These are phyloP conservation scores for Solanum aculeatissimum DNA, from an alignment of 305 asterid species.

Conservation along the genomic window DNA sequence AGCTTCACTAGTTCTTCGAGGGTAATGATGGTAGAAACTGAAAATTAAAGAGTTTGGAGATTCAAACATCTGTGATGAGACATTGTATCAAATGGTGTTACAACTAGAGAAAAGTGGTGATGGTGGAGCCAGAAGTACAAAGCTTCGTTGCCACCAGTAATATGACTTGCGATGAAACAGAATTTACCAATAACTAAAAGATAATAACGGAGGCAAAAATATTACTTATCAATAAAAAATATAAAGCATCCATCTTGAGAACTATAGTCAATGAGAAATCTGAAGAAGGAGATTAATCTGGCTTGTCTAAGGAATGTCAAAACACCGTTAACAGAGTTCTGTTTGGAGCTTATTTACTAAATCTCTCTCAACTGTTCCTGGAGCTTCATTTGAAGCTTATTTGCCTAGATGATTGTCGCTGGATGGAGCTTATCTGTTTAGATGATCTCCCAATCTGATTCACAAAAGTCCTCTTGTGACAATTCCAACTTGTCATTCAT, in stretches of 20 bases:
- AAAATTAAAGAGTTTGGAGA: not conserved
- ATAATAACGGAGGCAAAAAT: not conserved
- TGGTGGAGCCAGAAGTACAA: not conserved
- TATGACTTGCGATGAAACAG: not conserved
- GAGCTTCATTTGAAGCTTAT: not conserved
- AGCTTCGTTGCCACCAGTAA: not conserved
- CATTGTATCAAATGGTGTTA: not conserved
- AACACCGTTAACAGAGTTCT: not conserved
- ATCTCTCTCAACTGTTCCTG: not conserved
- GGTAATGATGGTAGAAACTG: not conserved
- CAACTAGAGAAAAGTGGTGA: not conserved
- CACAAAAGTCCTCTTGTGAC: not conserved
- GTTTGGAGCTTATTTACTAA: not conserved
- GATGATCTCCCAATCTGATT: slow-evolving; percentile 17
- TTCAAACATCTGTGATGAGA: not conserved
- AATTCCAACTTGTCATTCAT: not conserved
- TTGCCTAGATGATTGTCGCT: not conserved
- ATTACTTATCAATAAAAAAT: not conserved
- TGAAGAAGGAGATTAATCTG: not conserved
- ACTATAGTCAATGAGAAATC: not conserved
- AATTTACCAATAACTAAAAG: not conserved
- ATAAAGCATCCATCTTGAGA: not conserved
- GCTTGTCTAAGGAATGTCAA: not conserved
- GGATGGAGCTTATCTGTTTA: not conserved
- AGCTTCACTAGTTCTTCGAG: not conserved